phyloP scores from a whole-genome alignment of 2,329 filamentous ascomycete species.

The Stenocarpella maydis region DNA sequence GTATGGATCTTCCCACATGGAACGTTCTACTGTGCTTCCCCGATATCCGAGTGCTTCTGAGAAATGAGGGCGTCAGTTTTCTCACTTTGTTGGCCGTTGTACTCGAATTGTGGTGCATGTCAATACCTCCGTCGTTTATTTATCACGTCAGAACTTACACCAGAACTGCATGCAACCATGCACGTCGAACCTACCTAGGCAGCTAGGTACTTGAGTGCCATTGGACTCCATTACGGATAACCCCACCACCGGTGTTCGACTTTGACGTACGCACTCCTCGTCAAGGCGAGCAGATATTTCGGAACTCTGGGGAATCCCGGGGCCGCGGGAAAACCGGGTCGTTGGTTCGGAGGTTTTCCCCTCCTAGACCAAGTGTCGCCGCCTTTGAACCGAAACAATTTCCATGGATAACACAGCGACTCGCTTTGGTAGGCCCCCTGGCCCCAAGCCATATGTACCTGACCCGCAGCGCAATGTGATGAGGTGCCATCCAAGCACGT shows the following conservation, averaged over 20 bases:
- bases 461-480: slow-evolving; percentile 16
- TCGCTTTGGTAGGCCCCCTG: slow-evolving; percentile 5
- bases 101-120: not conserved
- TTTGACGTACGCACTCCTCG: slow-evolving; percentile 1
- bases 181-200: too few relatives aligned
- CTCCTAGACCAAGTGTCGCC: not conserved
- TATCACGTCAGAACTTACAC: too few relatives aligned
- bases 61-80: not conserved
- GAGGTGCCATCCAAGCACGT: slow-evolving; percentile 25
- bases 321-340: slow-evolving; percentile 1
- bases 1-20: not conserved
- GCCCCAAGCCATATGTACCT: slow-evolving; percentile 18
- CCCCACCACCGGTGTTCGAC: slow-evolving; percentile 5
- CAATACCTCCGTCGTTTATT: not conserved
- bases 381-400: slow-evolving; percentile 15
- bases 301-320: slow-evolving; percentile 10
- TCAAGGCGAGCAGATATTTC: slow-evolving; percentile 5
- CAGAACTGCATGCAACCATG: not conserved
- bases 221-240: slow-evolving; percentile 1
- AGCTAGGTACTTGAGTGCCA: not conserved
- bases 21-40: not conserved
- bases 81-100: not conserved
- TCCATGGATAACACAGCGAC: slow-evolving; percentile 16
- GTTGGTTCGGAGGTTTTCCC: slow-evolving; percentile 16
- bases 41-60: not conserved